Evolutionary conservation across 2,329 filamentous ascomycete genomes (phyloP), one percentile per base, ranked within the genome.

Genomic region (Xylariaceae sp.): DNA sequence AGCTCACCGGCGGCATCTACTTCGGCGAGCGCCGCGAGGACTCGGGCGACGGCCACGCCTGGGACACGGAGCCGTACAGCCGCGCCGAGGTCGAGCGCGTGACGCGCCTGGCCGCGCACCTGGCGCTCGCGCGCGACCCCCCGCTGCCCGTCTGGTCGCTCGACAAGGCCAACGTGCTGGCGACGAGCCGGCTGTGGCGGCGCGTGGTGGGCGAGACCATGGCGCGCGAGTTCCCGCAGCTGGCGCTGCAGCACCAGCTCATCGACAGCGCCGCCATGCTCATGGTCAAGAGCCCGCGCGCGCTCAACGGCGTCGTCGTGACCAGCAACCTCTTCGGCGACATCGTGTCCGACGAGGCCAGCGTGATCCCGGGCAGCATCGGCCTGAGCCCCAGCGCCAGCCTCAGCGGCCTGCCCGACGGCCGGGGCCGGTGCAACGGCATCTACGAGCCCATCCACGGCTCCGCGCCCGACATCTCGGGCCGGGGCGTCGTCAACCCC

Each of bases 391-490:
- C 90, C 17, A 90, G 83, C 58, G 90, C 90, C 10, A 92, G 83
- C 61, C 66, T 96, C 57, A 83, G 80, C 45, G 86, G 84, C 25
- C 78, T 94, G 39, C 90, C 90, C 0, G 87, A 93, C 58, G 85
- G 85, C 35, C 84, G 87, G 69, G 75, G 70, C 50, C 80, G 75
- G 58, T 86, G 89, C 56, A 94, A 93, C 58, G 90, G 88, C 50
- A 94, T 96, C 53, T 98, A 94, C 59, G 90, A 96, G 72, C 90
- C 90, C 17, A 96, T 98, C 51, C 90, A 98, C 60, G 89, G 86
- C 87, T 68, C 85, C 29, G 90, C 90, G 14, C 90, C 89, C 18
- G 89, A 96, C 55, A 96, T 96, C 52, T 87, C 85, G 2, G 89
- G 90, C 46, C 75, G 93, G 65, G 85, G 85, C 39, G 81, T 94